Evolutionary conservation across 2,329 filamentous ascomycete species (phyloP).

Genomic region (Cryphonectria japonica): DNA sequence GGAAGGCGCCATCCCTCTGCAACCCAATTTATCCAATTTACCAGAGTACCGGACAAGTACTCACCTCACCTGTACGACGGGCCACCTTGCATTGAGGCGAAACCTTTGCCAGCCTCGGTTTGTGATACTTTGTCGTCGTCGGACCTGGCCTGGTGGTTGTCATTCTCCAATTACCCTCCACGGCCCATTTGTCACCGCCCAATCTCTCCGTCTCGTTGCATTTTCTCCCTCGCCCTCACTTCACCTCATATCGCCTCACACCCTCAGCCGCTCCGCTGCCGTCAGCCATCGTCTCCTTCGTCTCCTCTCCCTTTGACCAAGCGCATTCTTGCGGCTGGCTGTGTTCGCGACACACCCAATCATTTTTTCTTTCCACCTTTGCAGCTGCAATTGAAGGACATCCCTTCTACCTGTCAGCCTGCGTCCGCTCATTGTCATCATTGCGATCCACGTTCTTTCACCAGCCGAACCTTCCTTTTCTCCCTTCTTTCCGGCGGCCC

Average conservation of each 20-base stretch:
- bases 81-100: conserved; percentile 6
- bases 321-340: conserved; percentile 19
- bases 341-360: background rate
- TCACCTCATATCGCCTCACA: conserved; percentile 6
- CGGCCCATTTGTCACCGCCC: background rate
- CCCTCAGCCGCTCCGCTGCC: conserved; percentile 10
- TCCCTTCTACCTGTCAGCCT: conserved; percentile 20
- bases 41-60: background rate
- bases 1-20: conserved; percentile 2
- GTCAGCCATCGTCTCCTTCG: conserved; percentile 7
- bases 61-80: background rate
- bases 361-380: background rate
- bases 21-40: conserved; percentile 1
- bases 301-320: conserved; percentile 13
- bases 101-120: background rate
- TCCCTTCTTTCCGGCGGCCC: background rate
- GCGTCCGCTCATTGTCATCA: conserved; percentile 26
- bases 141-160: background rate
- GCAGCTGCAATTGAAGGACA: conserved; percentile 27
- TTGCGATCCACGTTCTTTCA: conserved; percentile 7
- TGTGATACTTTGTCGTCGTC: background rate
- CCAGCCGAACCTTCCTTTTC: background rate
- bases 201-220: background rate
- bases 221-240: conserved; percentile 1
- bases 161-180: background rate